phyloP scores from a whole-genome alignment of 2,329 filamentous ascomycete species.

The Scorias spongiosa region DNA sequence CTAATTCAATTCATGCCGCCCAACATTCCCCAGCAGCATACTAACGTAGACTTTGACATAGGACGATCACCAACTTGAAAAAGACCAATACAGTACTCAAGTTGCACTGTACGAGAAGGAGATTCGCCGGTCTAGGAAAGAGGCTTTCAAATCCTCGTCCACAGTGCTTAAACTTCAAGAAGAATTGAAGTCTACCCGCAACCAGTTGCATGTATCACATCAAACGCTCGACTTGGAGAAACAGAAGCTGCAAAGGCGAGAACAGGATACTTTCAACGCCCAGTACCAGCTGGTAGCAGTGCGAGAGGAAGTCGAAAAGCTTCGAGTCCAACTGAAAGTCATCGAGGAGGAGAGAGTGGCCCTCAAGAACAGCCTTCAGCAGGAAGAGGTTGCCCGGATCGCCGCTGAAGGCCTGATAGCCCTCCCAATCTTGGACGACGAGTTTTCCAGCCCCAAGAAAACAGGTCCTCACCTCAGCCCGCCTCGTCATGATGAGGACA shows the following conservation, averaged over 20 bases:
- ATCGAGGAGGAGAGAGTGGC: conserved; percentile 62
- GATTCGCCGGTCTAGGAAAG: conserved; percentile 52
- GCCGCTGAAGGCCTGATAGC: conserved; percentile 57
- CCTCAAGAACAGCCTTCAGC: conserved; percentile 54
- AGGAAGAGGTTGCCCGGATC: conserved; percentile 57
- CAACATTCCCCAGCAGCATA: conserved; percentile 19
- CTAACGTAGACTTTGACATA: conserved; percentile 25
- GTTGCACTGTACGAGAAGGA: conserved; percentile 53
- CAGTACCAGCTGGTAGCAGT: conserved; percentile 49
- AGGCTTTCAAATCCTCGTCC: conserved; percentile 61
- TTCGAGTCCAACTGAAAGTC: conserved; percentile 46
- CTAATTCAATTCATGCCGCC: conserved; percentile 9
- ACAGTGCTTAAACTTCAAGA: conserved; percentile 56
- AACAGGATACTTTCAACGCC: conserved; percentile 55
- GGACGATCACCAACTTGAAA: conserved; percentile 56
- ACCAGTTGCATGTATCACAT: conserved; percentile 39
- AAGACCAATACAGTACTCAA: conserved; percentile 37
- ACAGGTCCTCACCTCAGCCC: conserved; percentile 24
- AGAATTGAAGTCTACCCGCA: conserved; percentile 49
- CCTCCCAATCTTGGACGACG: conserved; percentile 43
- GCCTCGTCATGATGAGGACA: conserved; percentile 33
- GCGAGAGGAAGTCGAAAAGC: conserved; percentile 51
- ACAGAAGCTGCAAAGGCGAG: conserved; percentile 43
- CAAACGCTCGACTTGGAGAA: conserved; percentile 48
- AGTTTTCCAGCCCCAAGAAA: conserved; percentile 50